Conservation (phyloP, 2,329 filamentous ascomycete species). For the Fusarium sp. region DNA sequence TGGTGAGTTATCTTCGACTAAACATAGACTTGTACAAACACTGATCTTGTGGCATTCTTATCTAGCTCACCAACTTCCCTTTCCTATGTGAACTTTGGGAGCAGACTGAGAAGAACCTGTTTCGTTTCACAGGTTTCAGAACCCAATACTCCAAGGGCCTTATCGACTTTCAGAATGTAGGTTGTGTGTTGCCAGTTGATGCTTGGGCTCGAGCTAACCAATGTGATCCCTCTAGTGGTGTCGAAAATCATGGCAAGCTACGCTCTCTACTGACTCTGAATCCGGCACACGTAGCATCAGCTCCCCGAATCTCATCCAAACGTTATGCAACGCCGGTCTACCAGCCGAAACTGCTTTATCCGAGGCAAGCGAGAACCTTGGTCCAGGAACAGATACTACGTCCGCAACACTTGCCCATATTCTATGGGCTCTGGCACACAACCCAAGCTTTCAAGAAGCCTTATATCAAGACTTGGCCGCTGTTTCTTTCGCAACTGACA, state of each 20-base stretch:
- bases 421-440: constrained; percentile 49
- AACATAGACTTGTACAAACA: not conserved
- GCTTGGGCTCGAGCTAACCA: not conserved
- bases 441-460: constrained; percentile 44
- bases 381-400: constrained; percentile 53
- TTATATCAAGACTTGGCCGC: constrained; percentile 43
- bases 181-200: too few relatives aligned
- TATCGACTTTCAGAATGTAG: not conserved
- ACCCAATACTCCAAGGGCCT: not conserved
- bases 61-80: not conserved
- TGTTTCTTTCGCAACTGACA: not conserved
- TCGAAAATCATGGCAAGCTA: not conserved
- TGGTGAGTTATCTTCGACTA: constrained; percentile 33
- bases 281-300: fast-evolving
- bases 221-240: not conserved
- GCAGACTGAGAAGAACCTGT: not conserved
- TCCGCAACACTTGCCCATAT: constrained; percentile 52
- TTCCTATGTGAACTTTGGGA: not conserved
- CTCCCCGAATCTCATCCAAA: constrained; percentile 41
- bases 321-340: constrained; percentile 39
- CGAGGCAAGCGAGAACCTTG: constrained; percentile 52
- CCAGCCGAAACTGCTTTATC: constrained; percentile 47
- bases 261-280: not conserved
- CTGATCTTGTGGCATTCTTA: not conserved
- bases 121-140: not conserved